Evolutionary conservation across 495 filamentous ascomycete species (phyloP).

Genomic region (Friedmanniomyces endolithicus): DNA sequence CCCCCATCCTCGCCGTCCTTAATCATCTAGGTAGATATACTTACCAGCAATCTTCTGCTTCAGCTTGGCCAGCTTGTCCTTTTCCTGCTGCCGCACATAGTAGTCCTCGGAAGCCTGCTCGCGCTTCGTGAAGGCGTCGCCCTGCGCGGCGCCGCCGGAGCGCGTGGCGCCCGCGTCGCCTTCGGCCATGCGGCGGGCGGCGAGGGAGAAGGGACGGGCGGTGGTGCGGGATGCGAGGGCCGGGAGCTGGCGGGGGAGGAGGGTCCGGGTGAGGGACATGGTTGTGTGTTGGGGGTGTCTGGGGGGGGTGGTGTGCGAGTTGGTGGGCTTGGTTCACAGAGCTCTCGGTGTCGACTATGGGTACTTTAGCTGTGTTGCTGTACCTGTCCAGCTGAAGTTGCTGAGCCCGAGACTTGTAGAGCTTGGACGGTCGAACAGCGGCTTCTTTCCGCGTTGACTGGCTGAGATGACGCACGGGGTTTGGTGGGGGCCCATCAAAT

Average conservation of each 20-base stretch:
- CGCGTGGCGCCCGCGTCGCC: constrained; percentile 38
- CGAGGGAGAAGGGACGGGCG: constrained; percentile 26
- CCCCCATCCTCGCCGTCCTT: neutral
- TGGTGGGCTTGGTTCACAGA: neutral
- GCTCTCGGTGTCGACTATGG: too few species aligned
- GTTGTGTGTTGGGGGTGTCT: constrained; percentile 10
- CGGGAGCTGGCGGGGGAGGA: constrained; percentile 15
- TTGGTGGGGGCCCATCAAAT: too few species aligned
- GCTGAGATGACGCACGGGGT: too few species aligned
- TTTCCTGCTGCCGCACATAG: constrained; percentile 74
- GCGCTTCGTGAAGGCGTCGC: constrained; percentile 76
- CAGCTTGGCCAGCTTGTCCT: constrained; percentile 67
- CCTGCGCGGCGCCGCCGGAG: constrained; percentile 30
- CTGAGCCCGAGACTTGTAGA: too few species aligned
- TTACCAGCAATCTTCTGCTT: constrained; percentile 16
- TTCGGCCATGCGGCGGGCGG: constrained; percentile 31
- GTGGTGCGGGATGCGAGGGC: constrained; percentile 1
- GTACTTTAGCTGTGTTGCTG: too few species aligned
- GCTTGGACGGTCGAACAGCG: too few species aligned
- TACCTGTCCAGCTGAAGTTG: too few species aligned
- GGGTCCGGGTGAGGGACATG: constrained; percentile 15
- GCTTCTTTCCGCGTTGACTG: too few species aligned
- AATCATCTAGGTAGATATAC: too few species aligned
- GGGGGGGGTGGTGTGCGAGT: neutral
- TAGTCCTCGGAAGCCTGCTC: constrained; percentile 77